Base-by-base conservation (phyloP, 2,329 filamentous ascomycete genomes). In the Aureobasidium sp. region DNA sequence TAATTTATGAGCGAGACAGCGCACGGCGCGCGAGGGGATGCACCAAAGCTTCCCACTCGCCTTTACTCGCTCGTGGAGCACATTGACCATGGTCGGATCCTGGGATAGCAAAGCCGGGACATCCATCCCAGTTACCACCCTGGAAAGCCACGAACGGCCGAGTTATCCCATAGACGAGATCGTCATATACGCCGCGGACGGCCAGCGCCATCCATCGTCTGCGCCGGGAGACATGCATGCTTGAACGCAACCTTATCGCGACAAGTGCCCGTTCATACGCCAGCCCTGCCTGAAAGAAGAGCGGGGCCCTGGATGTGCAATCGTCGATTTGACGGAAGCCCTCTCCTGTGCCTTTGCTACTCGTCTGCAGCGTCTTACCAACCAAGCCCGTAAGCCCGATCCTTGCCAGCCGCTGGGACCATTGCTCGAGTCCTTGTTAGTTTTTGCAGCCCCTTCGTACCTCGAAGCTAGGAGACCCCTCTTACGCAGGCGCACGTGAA, bases 161-260 rank as follows among this genome's bases (percentile, higher is more conserved):
- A 59, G 41, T 39, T 25, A 11, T 41, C 34, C 45, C 57, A 49
- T 48, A 37, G 30, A 50, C 57, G 36, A 36, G 57, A 50, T 59
- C 57, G 45, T 50, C 57, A 50, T 59, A 39, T 50, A 41, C 44
- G 48, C 59, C 50, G 59, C 59, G 59, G 59, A 34, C 42, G 48
- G 39, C 37, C 41, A 42, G 53, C 53, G 53, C 54, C 41, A 47
- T 53, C 39, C 30, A 53, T 13, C 48, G 39, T 61, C 49, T 55
- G 49, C 59, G 49, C 49, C 50, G 41, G 59, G 49, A 61, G 29
- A 45, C 59, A 51, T 61, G 58, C 58, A 61, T 61, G 58, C 48
- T 53, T 61, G 58, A 61, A 61, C 49, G 42, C 48, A 61, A 61
- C 59, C 59, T 61, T 61, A 61, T 55, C 59, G 59, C 59, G 32